Base-by-base conservation (phyloP, 352 stramenopile species). In the Pythium monospermum region DNA sequence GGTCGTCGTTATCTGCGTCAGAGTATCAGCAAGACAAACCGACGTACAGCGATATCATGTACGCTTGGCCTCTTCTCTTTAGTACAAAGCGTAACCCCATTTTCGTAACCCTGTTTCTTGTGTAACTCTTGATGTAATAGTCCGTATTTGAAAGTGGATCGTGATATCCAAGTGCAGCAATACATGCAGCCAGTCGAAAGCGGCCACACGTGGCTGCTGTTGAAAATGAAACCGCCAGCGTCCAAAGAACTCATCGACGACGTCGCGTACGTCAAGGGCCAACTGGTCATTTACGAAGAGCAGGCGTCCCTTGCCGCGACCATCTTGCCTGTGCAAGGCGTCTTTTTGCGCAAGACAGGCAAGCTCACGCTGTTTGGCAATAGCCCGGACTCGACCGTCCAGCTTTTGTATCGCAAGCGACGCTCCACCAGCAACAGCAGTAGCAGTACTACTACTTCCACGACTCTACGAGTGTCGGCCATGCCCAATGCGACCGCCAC, bases 361-460 rank as follows among this genome's bases (percentile, higher is more conserved):
- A 87, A 76, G 51, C 64, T 94, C 37, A 91, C 79, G 50, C 64
- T 94, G 4, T 92, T 91, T 51, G 78, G 81, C 40, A 94, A 94
- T 62, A 85, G 74, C 23, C 80, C 80, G 6, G 83, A 91, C 54
- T 77, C 78, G 32, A 87, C 69, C 35, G 76, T 92, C 41, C 75
- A 91, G 46, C 65, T 94, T 35, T 59, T 87, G 49, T 94, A 91
- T 63, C 66, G 71, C 7, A 84, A 84, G 39, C n/a, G 30, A 11
- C 13, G 19, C n/a, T 12, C 46, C 2, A 27, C 16, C 8, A 66
- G 50, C 64, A 13, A 64, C 35, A 1, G 41, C 16, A 1, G 32
- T 13, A 30, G 31, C 45, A 4, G 54, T n/a, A n/a, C n/a, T n/a
- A n/a, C n/a, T n/a, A n/a, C n/a, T n/a, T n/a, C n/a, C n/a, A n/a